Evolutionary conservation across 2,329 filamentous ascomycete genomes (phyloP).

Genomic region (Xylariaceae sp.): DNA sequence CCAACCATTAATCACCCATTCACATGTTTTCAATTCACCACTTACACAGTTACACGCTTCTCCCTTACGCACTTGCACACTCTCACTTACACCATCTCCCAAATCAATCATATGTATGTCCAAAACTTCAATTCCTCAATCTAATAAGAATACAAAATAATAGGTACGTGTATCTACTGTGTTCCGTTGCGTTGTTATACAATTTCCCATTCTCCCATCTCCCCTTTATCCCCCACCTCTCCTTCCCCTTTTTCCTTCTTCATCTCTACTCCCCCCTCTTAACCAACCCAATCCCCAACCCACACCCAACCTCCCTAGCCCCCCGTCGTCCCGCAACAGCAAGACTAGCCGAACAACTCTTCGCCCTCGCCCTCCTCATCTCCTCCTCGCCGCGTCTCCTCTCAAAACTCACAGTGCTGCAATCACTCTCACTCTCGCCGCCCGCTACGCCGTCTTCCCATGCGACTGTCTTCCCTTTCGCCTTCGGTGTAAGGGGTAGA

Average conservation of each 20-base stretch:
- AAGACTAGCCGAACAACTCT: conserved; percentile 10
- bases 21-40: no score
- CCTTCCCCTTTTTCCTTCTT: neutral
- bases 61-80: no score
- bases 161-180: no score
- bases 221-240: neutral
- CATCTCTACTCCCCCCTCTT: neutral
- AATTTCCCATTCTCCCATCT: no score
- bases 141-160: no score
- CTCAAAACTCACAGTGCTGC: neutral
- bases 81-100: no score
- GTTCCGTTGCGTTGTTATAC: no score
- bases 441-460: conserved; percentile 12
- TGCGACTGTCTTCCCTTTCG: conserved; percentile 13
- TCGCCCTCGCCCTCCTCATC: conserved; percentile 18
- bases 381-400: conserved; percentile 5
- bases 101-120: no score
- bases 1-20: no score
- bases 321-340: conserved; percentile 10
- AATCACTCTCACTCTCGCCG: conserved; percentile 4
- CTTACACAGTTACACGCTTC: no score
- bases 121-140: no score
- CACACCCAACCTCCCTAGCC: neutral
- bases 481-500: neutral
- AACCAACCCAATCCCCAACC: neutral